Evolutionary conservation across 2,329 filamentous ascomycete genomes (phyloP), one percentile per base, ranked within the genome.

Genomic region (Scedosporium minutisporum): DNA sequence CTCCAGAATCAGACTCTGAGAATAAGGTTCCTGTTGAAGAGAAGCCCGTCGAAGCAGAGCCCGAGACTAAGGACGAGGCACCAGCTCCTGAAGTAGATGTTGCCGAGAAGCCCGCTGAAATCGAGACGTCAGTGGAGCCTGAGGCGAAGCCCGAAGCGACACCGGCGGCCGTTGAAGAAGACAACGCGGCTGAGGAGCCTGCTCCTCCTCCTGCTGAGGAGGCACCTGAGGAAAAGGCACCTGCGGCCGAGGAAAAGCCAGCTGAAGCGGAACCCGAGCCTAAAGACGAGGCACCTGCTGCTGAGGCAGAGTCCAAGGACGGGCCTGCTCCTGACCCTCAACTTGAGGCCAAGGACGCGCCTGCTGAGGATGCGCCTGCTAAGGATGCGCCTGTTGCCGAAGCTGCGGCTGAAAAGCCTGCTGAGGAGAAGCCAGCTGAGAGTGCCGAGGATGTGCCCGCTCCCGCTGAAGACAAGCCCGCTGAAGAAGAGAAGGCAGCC

Each of bases 151-250:
- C 10, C 33, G 33, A 38, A 12, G 33, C 10, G 33, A 38, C 33
- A 2, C 10, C 33, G 33, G 33, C 10, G 10, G 33, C 6, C 3
- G 29, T 33, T 33, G 42, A 53, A 23, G 59, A 23, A 7, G 25
- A n/a, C 16, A 55, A 48, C 9, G 18, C 57, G 29, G 21, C 55
- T 10, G 57, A 55, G 14, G 55, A 57, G 7, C 18, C 57, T 23
- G 48, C 44, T 23, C 27, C 59, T 33, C 23, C 62, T 41, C 25
- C 62, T 42, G 48, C 44, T 51, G 62, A 59, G 18, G n/a, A 63
- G 42, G 55, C 51, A 25, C 7, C 23, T 64, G 57, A 44, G 25
- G 29, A 44, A 12, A 53, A 64, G 21, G 57, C 63, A 41, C 23
- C 27, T 48, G 53, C 42, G n/a, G 57, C 62, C 2, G 18, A 55